These are phyloP conservation scores for Blastocystis sp. DNA, from an alignment of 352 stramenopile genomes.

Conservation along the genomic window DNA sequence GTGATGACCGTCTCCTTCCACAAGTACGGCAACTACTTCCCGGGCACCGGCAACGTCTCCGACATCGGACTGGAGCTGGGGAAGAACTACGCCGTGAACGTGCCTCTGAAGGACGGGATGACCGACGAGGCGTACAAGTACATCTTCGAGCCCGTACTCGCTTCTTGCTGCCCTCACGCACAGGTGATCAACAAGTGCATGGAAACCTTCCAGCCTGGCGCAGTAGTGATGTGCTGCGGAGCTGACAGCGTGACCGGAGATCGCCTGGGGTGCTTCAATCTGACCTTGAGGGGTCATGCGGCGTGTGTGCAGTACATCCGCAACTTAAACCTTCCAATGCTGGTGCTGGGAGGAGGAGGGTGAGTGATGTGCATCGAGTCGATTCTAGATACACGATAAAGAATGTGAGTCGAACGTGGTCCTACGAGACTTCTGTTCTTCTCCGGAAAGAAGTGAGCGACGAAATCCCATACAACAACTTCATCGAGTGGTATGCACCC, in stretches of 20 bases:
- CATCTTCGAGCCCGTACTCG: constrained; percentile 93
- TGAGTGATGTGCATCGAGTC: background rate
- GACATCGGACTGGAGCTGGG: constrained; percentile 63
- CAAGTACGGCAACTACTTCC: constrained; percentile 68
- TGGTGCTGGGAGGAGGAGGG: constrained; percentile 76
- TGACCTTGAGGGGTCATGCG: constrained; percentile 82
- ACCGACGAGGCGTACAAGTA: constrained; percentile 86
- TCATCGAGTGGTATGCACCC: constrained; percentile 96
- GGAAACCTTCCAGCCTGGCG: constrained; percentile 75
- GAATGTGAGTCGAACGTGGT: constrained; percentile 85
- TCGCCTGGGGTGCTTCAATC: constrained; percentile 92
- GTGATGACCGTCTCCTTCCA: constrained; percentile 68
- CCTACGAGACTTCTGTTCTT: constrained; percentile 91
- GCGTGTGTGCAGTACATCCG: constrained; percentile 73
- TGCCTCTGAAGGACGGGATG: constrained; percentile 79
- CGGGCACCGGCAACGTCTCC: constrained; percentile 64
- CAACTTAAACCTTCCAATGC: constrained; percentile 75
- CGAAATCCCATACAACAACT: constrained; percentile 97
- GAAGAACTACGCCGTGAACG: constrained; percentile 59
- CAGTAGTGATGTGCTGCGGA: constrained; percentile 93
- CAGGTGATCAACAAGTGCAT: constrained; percentile 66
- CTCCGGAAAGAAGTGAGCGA: constrained; percentile 78
- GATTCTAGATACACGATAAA: constrained; percentile 73
- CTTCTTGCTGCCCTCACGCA: constrained; percentile 72
- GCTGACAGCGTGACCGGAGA: constrained; percentile 91